Conservation (phyloP, 148 eudicot species). For the Agrostemma githago region DNA sequence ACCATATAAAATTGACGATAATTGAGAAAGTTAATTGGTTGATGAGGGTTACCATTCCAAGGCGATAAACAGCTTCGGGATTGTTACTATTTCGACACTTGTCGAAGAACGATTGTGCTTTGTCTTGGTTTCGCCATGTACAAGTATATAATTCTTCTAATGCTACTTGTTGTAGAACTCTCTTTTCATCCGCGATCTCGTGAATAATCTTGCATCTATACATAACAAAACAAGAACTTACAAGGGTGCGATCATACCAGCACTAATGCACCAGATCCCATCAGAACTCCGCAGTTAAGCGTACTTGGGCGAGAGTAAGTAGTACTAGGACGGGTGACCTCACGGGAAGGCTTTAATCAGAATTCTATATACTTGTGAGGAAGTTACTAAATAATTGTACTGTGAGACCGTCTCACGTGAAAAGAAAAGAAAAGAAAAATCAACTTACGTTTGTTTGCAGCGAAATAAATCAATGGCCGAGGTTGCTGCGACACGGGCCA, state of each 20-base stretch:
- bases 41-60: slow-evolving; percentile 20
- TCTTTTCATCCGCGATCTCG: slow-evolving; percentile 21
- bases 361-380: too few relatives aligned
- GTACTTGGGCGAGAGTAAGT: too few relatives aligned
- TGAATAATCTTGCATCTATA: slow-evolving; percentile 23
- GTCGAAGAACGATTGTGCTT: slow-evolving; percentile 13
- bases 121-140: slow-evolving; percentile 6
- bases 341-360: too few relatives aligned
- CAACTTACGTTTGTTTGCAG: slow-evolving; percentile 24
- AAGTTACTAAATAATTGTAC: too few relatives aligned
- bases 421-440: background rate
- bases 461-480: slow-evolving; percentile 23
- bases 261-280: too few relatives aligned
- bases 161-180: slow-evolving; percentile 17
- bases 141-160: background rate
- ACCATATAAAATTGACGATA: too few relatives aligned
- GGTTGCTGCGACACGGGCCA: slow-evolving; percentile 16
- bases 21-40: background rate
- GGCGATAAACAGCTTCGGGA: slow-evolving; percentile 21
- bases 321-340: too few relatives aligned
- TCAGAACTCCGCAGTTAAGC: too few relatives aligned
- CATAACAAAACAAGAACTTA: background rate
- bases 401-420: background rate
- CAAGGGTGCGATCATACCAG: too few relatives aligned
- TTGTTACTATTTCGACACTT: slow-evolving; percentile 23